phyloP scores from a whole-genome alignment of 2,329 filamentous ascomycete species.

The Amesomyces nigricolor region DNA sequence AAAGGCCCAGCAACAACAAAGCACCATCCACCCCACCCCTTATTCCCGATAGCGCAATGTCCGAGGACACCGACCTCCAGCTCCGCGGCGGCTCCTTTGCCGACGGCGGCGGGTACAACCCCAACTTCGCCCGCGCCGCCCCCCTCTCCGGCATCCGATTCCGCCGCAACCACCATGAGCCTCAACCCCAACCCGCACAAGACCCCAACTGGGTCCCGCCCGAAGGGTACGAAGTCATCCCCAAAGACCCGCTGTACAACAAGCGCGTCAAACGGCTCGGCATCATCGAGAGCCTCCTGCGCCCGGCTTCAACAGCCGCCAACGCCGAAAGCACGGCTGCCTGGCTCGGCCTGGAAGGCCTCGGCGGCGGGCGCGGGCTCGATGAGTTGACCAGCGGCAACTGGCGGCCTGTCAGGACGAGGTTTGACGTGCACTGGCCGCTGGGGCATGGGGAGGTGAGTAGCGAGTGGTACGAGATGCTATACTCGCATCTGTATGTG shows the following conservation, averaged over 20 bases:
- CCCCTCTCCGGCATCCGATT: background rate
- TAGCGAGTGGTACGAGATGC: conserved; percentile 27
- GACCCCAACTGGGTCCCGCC: background rate
- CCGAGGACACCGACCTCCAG: background rate
- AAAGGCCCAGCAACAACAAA: background rate
- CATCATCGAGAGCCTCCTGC: conserved; percentile 10
- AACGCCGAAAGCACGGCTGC: background rate
- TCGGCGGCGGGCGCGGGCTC: background rate
- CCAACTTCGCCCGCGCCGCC: background rate
- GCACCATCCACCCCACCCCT: background rate
- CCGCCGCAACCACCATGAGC: too few relatives aligned
- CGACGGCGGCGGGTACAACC: conserved; percentile 1
- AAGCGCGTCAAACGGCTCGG: conserved; percentile 4
- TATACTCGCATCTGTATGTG: conserved; percentile 29
- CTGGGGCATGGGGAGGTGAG: conserved; percentile 13
- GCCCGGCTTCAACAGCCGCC: background rate
- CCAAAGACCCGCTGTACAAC: background rate
- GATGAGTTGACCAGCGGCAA: background rate
- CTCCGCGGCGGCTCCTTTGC: conserved; percentile 8
- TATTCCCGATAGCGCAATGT: background rate
- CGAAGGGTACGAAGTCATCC: background rate
- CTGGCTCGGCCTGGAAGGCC: background rate
- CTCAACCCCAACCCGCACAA: too few relatives aligned
- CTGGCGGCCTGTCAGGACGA: conserved; percentile 24
- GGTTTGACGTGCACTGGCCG: conserved; percentile 21